Percentiles rank a stretch among this genome's conserved stretches.
Conservation (phyloP, 2,329 filamentous ascomycete species). For the Venturia pyrina region DNA sequence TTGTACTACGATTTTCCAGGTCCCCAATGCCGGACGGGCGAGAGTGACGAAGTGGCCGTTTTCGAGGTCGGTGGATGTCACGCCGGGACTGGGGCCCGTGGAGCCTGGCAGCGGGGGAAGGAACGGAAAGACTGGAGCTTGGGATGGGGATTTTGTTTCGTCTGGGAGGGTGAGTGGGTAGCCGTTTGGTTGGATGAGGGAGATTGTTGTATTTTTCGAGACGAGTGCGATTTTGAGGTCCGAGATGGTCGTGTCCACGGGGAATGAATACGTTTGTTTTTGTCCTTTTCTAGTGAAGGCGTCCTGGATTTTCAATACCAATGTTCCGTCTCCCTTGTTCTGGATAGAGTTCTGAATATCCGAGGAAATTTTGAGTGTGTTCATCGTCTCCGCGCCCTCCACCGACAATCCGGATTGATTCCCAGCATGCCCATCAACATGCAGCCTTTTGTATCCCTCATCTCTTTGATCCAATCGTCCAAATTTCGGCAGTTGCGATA, state of each 20-base stretch:
- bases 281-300: background rate
- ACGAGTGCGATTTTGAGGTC: constrained; percentile 1
- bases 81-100: background rate
- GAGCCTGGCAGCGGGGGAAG: too few species aligned
- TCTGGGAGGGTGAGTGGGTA: background rate
- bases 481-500: background rate
- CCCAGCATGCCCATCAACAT: background rate
- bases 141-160: background rate
- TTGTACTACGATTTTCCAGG: background rate
- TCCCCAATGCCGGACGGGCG: background rate
- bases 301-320: background rate
- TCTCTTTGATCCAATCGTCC: background rate
- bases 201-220: background rate
- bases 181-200: background rate
- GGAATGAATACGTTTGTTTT: background rate
- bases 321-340: background rate
- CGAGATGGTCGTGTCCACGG: background rate
- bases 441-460: background rate
- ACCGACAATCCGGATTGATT: background rate
- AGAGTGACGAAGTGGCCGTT: constrained; percentile 2
- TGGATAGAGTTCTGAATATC: background rate
- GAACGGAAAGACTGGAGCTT: too few species aligned
- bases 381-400: background rate
- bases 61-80: background rate
- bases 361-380: background rate